Evolutionary conservation across 805 yeast genomes (phyloP).

Genomic region (Grigorovia humatica): DNA sequence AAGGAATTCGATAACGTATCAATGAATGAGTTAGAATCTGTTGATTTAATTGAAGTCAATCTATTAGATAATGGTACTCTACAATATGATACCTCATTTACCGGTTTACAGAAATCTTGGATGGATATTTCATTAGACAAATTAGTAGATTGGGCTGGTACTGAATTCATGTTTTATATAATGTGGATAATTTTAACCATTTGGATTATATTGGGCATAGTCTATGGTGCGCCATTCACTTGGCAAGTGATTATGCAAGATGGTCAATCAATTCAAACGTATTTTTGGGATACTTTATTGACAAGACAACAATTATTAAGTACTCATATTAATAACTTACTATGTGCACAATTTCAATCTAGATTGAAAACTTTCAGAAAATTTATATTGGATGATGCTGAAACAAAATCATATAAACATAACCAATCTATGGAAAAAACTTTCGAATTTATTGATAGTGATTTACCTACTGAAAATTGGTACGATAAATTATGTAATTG

Average conservation of each 20-base stretch:
- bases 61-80: slow-evolving; percentile 12
- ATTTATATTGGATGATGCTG: slow-evolving; percentile 4
- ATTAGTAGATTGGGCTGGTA: slow-evolving; percentile 25
- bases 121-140: slow-evolving; percentile 17
- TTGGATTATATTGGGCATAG: slow-evolving; percentile 25
- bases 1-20: slow-evolving; percentile 2
- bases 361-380: slow-evolving; percentile 18
- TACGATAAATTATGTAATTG: slow-evolving; percentile 28
- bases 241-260: slow-evolving; percentile 37
- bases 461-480: slow-evolving; percentile 22
- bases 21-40: slow-evolving; percentile 10
- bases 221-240: slow-evolving; percentile 23
- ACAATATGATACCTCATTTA: slow-evolving; percentile 14
- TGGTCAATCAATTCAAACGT: slow-evolving; percentile 32
- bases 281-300: slow-evolving; percentile 32
- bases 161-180: slow-evolving; percentile 18
- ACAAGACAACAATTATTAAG: slow-evolving; percentile 32
- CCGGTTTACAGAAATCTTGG: slow-evolving; percentile 17
- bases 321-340: slow-evolving; percentile 18
- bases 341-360: slow-evolving; percentile 25
- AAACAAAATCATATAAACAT: background rate
- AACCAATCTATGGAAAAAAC: background rate
- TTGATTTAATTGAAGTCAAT: slow-evolving; percentile 8
- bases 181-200: slow-evolving; percentile 22
- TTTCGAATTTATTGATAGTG: slow-evolving; percentile 4